A percentile compares a stretch with the other conserved stretches of the same genome.
These are phyloP conservation scores for Saccharomycopsis phalli DNA, from an alignment of 1,139 yeast species.

Conservation along the genomic window DNA sequence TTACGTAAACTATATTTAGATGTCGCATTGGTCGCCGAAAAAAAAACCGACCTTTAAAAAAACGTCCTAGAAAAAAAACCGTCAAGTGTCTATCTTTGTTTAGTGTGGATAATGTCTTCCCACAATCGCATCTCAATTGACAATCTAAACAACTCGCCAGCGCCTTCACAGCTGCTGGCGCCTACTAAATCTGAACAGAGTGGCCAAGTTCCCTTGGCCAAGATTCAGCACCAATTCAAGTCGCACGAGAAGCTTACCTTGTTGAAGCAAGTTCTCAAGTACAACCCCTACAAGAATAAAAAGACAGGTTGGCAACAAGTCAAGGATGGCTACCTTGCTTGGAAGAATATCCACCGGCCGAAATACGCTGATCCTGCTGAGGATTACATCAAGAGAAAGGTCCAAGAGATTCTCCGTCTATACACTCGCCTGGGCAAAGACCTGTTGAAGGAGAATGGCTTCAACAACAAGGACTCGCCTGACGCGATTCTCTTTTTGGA, in stretches of 20 bases:
- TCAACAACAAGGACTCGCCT: conserved; percentile 14
- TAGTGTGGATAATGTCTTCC: not conserved
- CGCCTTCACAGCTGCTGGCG: conserved; percentile 6
- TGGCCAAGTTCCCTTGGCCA: conserved; percentile 2
- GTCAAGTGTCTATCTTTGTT: not conserved
- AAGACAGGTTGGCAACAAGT: conserved; percentile 19
- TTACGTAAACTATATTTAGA: not conserved
- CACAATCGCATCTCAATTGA: conserved; percentile 11
- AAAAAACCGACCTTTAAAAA: not conserved
- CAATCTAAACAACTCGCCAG: conserved; percentile 10
- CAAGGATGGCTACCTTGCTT: conserved; percentile 18
- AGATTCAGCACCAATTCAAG: conserved; percentile 20
- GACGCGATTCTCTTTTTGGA: conserved; percentile 14
- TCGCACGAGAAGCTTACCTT: conserved; percentile 17
- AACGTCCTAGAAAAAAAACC: not conserved
- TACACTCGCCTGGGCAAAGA: conserved; percentile 19
- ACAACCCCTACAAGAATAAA: conserved; percentile 19
- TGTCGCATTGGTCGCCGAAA: not conserved
- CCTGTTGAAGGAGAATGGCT: conserved; percentile 19
- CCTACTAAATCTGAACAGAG: not conserved
- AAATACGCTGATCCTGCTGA: conserved; percentile 21
- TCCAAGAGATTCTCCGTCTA: conserved; percentile 19
- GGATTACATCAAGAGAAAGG: conserved; percentile 20
- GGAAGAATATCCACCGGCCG: conserved; percentile 20
- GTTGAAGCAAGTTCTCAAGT: conserved; percentile 16